Evolutionary conservation across 1,284 basidiomycete species (phyloP).

Genomic region (Gomphus sp.): DNA sequence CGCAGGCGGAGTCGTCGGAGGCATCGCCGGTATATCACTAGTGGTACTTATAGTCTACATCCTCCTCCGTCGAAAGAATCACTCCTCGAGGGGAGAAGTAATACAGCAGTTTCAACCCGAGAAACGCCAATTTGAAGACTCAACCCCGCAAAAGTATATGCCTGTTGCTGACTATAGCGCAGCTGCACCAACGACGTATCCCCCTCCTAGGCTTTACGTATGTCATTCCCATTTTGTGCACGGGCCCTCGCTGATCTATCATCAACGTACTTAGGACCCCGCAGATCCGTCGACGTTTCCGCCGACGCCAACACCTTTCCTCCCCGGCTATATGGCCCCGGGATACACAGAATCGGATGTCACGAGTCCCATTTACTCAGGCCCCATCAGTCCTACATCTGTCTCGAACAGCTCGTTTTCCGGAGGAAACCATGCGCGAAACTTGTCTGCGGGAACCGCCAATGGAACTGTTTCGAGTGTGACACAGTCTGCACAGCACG

Average conservation of each 20-base stretch:
- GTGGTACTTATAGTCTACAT: neutral
- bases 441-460: neutral
- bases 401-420: neutral
- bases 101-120: neutral
- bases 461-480: neutral
- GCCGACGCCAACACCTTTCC: neutral
- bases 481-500: neutral
- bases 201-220: neutral
- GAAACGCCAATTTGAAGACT: neutral
- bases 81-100: neutral
- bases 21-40: neutral
- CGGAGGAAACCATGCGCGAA: neutral
- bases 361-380: neutral
- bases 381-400: neutral
- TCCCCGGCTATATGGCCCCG: neutral
- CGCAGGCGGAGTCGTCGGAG: constrained; percentile 1
- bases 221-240: neutral
- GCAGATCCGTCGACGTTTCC: constrained; percentile 3
- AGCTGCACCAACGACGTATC: neutral
- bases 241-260: too few relatives aligned
- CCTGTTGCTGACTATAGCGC: neutral
- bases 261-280: too few relatives aligned
- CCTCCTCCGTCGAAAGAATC: neutral
- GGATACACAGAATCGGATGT: neutral
- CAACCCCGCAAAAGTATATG: neutral